Percentiles rank a stretch among this genome's conserved stretches.
Conservation (phyloP, 306 rosid genomes). For the Heteromeles arbutifolia region DNA sequence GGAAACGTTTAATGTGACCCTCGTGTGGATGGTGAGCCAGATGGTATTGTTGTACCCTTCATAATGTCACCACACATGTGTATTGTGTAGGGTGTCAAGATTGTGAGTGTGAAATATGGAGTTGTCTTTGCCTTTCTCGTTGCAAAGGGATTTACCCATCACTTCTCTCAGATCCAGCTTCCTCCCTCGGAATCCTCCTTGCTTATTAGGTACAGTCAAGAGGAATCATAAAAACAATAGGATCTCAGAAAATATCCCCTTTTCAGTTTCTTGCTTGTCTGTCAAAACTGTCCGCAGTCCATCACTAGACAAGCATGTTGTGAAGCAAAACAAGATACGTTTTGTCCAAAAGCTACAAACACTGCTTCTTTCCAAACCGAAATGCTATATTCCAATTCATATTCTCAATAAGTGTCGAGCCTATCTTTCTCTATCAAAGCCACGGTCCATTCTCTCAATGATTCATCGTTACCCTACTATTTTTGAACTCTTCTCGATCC, state of each 20-base stretch:
- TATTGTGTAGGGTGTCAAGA: neutral
- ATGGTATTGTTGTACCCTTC: neutral
- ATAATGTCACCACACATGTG: neutral
- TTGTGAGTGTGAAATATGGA: constrained; percentile 23
- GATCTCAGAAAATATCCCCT: constrained; percentile 1
- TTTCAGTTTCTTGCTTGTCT: constrained; percentile 50
- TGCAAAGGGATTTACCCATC: constrained; percentile 23
- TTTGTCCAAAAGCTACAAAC: constrained; percentile 81
- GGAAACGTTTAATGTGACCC: neutral
- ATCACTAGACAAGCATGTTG: constrained; percentile 62
- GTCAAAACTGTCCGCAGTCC: constrained; percentile 67
- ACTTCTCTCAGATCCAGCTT: constrained; percentile 34
- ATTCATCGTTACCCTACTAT: constrained; percentile 77
- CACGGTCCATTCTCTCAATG: constrained; percentile 67
- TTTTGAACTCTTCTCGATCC: constrained; percentile 60
- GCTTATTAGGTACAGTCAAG: constrained; percentile 19
- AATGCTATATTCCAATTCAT: constrained; percentile 65
- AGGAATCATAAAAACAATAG: constrained; percentile 3
- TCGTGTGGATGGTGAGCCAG: neutral
- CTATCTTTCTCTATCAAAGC: constrained; percentile 57
- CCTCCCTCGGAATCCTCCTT: constrained; percentile 23
- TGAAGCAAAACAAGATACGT: constrained; percentile 52
- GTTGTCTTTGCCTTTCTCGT: constrained; percentile 33
- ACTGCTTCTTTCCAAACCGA: constrained; percentile 80
- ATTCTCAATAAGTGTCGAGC: constrained; percentile 73